Evolutionary conservation across 73 alveolate genomes (phyloP).

Genomic region (Paramecium tetraurelia): DNA sequence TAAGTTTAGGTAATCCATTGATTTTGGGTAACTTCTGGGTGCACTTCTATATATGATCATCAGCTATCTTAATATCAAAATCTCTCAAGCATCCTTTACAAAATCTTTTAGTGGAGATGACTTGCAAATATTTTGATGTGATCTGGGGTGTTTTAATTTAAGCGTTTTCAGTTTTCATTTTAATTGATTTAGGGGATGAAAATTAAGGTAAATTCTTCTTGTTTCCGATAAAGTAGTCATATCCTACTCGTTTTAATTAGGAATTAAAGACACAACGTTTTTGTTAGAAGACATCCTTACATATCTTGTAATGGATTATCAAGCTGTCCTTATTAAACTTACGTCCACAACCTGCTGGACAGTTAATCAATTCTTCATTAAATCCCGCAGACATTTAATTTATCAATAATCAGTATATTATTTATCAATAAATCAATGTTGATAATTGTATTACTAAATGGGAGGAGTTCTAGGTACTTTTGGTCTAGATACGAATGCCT

Average conservation of each 20-base stretch:
- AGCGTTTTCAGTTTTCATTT: background rate
- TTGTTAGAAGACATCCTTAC: slow-evolving; percentile 22
- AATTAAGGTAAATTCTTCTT: background rate
- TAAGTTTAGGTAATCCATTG: background rate
- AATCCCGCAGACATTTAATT: background rate
- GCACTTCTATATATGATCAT: slow-evolving; percentile 8
- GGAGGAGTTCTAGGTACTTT: slow-evolving; percentile 45
- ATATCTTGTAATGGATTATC: background rate
- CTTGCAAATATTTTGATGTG: background rate
- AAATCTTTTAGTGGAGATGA: background rate
- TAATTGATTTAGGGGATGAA: background rate
- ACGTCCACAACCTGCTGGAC: slow-evolving; percentile 32
- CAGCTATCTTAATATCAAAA: background rate
- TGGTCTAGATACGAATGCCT: slow-evolving; percentile 1
- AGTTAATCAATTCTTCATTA: background rate
- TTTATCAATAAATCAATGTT: background rate
- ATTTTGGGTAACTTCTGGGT: background rate
- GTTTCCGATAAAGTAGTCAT: background rate
- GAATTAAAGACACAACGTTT: slow-evolving; percentile 14
- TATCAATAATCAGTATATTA: background rate
- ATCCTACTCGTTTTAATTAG: background rate
- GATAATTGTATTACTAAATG: background rate
- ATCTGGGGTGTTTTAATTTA: background rate
- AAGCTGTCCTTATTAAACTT: background rate
- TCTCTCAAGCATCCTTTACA: slow-evolving; percentile 16